A percentile compares a stretch with the other conserved stretches of the same genome.
Evolutionary conservation across 83 land plant genomes (phyloP).

Genomic region (Diphasiastrum complanatum): DNA sequence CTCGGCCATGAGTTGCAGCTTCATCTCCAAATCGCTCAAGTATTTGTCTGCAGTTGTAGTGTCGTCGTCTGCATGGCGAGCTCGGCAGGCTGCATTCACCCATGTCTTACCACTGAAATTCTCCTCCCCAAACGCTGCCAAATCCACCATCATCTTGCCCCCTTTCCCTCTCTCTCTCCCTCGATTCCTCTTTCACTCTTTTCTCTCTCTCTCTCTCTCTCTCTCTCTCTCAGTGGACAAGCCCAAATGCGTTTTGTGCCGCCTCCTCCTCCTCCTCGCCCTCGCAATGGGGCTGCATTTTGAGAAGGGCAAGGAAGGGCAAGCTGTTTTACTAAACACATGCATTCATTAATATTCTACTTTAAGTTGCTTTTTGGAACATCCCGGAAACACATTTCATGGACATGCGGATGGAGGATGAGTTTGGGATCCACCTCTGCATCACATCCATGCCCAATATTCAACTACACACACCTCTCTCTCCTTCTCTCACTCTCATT

Average conservation of each 20-base stretch:
- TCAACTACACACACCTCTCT: neutral
- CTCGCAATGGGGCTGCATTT: too few relatives aligned
- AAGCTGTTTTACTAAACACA: too few relatives aligned
- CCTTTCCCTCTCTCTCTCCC: neutral
- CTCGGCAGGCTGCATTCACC: constrained; percentile 69
- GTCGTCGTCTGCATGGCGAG: constrained; percentile 64
- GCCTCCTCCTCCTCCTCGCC: too few relatives aligned
- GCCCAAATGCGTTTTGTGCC: too few relatives aligned
- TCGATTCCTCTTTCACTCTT: neutral
- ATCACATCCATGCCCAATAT: too few relatives aligned
- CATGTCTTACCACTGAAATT: constrained; percentile 81
- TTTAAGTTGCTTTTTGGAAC: too few relatives aligned
- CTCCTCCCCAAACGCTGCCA: constrained; percentile 67
- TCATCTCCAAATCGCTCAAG: constrained; percentile 82
- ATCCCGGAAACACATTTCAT: too few relatives aligned
- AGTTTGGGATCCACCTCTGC: too few relatives aligned
- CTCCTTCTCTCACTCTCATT: constrained; percentile 1
- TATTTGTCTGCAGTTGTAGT: constrained; percentile 48
- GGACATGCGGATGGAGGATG: too few relatives aligned
- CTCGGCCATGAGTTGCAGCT: constrained; percentile 74
- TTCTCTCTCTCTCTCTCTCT: neutral
- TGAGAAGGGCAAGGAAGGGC: too few relatives aligned
- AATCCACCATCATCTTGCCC: constrained; percentile 63
- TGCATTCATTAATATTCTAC: too few relatives aligned
- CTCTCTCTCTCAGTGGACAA: constrained; percentile 12